Evolutionary conservation across 2,329 filamentous ascomycete genomes (phyloP).

Genomic region (Leptographium galeiforme): DNA sequence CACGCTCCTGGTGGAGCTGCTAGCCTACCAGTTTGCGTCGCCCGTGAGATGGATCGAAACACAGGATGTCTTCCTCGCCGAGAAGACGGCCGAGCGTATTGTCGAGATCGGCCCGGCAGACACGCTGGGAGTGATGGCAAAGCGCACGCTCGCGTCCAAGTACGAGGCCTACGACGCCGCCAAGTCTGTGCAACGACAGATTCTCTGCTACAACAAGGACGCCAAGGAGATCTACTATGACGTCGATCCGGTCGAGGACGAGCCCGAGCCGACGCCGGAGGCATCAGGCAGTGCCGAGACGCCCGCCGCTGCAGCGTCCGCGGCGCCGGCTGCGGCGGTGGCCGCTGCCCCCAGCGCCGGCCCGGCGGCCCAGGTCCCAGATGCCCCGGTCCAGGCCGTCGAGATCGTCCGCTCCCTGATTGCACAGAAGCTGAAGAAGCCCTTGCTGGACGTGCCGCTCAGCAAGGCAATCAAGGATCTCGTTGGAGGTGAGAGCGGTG

Average conservation of each 20-base stretch:
- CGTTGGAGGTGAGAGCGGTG: slow-evolving; percentile 63
- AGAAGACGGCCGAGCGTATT: slow-evolving; percentile 91
- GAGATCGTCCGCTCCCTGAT: slow-evolving; percentile 83
- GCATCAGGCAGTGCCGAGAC: slow-evolving; percentile 32
- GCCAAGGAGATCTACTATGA: slow-evolving; percentile 99
- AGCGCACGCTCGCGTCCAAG: slow-evolving; percentile 86
- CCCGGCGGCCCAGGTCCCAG: slow-evolving; percentile 73
- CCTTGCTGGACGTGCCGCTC: slow-evolving; percentile 72
- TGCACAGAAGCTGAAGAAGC: slow-evolving; percentile 96
- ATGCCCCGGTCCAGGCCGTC: slow-evolving; percentile 75
- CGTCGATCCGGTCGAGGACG: slow-evolving; percentile 87
- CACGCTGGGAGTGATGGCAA: slow-evolving; percentile 94
- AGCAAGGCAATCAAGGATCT: slow-evolving; percentile 98
- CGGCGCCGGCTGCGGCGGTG: slow-evolving; percentile 38
- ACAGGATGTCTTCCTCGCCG: slow-evolving; percentile 96
- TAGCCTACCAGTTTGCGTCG: slow-evolving; percentile 98
- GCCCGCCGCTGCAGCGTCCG: slow-evolving; percentile 40
- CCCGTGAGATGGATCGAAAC: slow-evolving; percentile 99
- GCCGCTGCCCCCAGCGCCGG: slow-evolving; percentile 60
- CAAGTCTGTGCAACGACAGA: slow-evolving; percentile 89
- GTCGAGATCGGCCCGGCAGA: slow-evolving; percentile 96
- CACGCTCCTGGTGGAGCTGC: slow-evolving; percentile 93
- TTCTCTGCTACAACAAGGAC: slow-evolving; percentile 99
- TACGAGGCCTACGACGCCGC: slow-evolving; percentile 98
- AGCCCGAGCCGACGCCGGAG: slow-evolving; percentile 45